phyloP scores from a whole-genome alignment of 1,139 yeast species.

The Yamadazyma diddensiae region DNA sequence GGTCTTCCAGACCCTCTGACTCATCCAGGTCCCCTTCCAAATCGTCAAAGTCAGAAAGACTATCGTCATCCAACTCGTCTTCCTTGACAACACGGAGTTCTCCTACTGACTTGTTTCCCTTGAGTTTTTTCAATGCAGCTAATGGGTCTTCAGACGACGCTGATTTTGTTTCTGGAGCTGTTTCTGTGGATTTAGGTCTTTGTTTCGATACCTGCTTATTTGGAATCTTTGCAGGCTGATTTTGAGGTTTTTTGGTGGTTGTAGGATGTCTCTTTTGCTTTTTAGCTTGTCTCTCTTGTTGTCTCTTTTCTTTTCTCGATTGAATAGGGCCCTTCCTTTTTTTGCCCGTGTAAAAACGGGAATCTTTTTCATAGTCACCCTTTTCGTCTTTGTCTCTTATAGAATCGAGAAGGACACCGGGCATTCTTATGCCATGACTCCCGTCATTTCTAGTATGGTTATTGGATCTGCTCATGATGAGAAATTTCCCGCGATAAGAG shows the following conservation, averaged over 20 bases:
- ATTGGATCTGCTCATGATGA: not conserved
- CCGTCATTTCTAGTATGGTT: constrained; percentile 1
- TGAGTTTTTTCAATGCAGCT: constrained; percentile 15
- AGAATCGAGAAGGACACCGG: constrained; percentile 65
- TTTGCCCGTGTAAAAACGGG: constrained; percentile 26
- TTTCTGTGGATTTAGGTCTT: too few relatives aligned
- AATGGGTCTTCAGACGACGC: constrained; percentile 17
- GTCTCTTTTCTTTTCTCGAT: constrained; percentile 57
- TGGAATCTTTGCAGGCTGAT: too few relatives aligned
- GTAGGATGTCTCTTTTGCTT: constrained; percentile 35
- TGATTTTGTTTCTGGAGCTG: not conserved
- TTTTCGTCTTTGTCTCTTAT: constrained; percentile 45
- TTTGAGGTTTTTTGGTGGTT: not conserved
- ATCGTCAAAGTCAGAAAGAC: constrained; percentile 13
- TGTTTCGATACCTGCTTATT: too few relatives aligned
- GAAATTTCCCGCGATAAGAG: too few relatives aligned
- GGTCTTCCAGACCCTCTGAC: constrained; percentile 12
- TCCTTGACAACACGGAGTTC: constrained; percentile 24
- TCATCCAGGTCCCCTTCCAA: constrained; percentile 11
- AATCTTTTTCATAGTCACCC: constrained; percentile 41
- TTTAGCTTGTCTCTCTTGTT: constrained; percentile 51
- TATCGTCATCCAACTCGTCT: constrained; percentile 27
- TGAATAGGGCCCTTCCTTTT: constrained; percentile 22
- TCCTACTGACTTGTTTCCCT: constrained; percentile 10
- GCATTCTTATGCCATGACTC: constrained; percentile 51